Conservation (phyloP, 2,329 filamentous ascomycete species). For the Fonsecaea nubica region DNA sequence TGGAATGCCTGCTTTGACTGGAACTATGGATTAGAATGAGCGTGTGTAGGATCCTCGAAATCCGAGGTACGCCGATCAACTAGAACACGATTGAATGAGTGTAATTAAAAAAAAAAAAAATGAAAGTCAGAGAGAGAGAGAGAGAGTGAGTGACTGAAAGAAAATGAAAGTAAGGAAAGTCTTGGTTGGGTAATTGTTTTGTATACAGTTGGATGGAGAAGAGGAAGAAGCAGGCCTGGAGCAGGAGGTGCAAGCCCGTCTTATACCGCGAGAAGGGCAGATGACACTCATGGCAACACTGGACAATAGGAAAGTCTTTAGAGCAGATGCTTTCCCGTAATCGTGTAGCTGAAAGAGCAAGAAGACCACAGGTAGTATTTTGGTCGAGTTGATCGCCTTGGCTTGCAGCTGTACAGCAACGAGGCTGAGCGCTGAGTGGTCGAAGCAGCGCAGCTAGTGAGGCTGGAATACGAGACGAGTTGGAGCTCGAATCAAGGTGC, state of each 20-base stretch:
- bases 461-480: background rate
- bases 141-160: constrained; percentile 5
- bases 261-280: constrained; percentile 13
- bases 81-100: constrained; percentile 9
- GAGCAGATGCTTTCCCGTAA: background rate
- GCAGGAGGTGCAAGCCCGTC: constrained; percentile 13
- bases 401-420: constrained; percentile 15
- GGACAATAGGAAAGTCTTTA: background rate
- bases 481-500: constrained; percentile 3
- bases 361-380: constrained; percentile 7
- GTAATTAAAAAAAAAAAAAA: constrained; percentile 6
- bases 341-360: constrained; percentile 4
- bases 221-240: constrained; percentile 18
- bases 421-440: constrained; percentile 17
- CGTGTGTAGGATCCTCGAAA: constrained; percentile 11
- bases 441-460: background rate
- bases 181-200: constrained; percentile 27
- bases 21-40: constrained; percentile 1
- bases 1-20: constrained; percentile 1
- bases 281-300: background rate
- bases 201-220: constrained; percentile 27
- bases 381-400: constrained; percentile 3
- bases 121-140: constrained; percentile 13
- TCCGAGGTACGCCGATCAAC: constrained; percentile 5
- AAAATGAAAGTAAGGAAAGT: constrained; percentile 23